Evolutionary conservation across 495 filamentous ascomycete genomes (phyloP).

Genomic region (Platismatia glauca): DNA sequence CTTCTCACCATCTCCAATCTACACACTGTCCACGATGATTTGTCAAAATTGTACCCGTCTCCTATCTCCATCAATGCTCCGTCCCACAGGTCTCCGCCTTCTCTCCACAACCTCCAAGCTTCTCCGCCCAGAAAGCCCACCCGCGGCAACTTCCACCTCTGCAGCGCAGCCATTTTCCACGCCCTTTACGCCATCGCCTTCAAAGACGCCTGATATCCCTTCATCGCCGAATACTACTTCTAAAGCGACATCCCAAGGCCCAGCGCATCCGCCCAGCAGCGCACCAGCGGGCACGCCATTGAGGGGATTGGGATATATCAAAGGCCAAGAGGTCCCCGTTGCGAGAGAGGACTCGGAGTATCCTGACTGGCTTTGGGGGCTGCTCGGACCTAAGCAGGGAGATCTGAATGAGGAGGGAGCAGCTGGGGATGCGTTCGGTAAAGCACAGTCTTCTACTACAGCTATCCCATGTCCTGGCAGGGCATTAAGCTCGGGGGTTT

Average conservation of each 20-base stretch:
- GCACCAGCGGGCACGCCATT: conserved; percentile 64
- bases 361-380: conserved; percentile 81
- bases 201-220: conserved; percentile 35
- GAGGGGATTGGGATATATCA: conserved; percentile 79
- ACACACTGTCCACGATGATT: conserved; percentile 30
- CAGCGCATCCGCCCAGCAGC: conserved; percentile 31
- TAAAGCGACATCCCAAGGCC: conserved; percentile 22
- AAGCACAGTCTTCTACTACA: not conserved
- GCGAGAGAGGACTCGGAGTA: conserved; percentile 79
- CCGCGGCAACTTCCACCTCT: conserved; percentile 40
- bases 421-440: conserved; percentile 16
- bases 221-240: conserved; percentile 25
- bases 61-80: conserved; percentile 32
- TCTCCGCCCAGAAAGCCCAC: conserved; percentile 31
- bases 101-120: conserved; percentile 28
- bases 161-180: conserved; percentile 44
- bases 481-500: too few species aligned
- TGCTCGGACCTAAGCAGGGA: conserved; percentile 48
- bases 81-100: conserved; percentile 28
- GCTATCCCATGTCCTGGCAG: too few species aligned
- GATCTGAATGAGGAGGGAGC: conserved; percentile 30
- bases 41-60: conserved; percentile 41
- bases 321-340: conserved; percentile 53
- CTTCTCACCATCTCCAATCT: not conserved
- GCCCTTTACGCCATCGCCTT: conserved; percentile 42